Percentiles rank a stretch among this genome's conserved stretches.
Conservation (phyloP, 176 grass and related monocot genomes). For the Echinochloa phyllopogon region DNA sequence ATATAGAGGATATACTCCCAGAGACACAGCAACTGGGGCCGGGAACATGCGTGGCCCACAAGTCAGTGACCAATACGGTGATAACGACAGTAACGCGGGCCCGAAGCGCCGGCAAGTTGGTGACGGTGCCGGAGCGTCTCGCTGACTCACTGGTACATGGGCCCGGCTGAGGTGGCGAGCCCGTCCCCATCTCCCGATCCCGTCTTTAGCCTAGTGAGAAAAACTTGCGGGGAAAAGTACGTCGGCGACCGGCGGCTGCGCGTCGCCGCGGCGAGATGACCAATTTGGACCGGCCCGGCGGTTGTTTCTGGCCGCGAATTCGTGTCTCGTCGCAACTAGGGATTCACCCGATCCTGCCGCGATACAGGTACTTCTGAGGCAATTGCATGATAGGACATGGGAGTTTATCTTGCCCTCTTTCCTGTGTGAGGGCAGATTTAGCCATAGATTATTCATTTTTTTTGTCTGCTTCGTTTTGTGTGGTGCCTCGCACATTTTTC, state of each 20-base stretch:
- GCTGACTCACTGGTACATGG: background rate
- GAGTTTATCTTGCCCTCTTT: background rate
- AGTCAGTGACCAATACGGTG: background rate
- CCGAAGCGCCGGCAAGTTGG: background rate
- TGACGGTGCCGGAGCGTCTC: background rate
- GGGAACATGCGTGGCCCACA: background rate
- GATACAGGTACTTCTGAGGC: conserved; percentile 5
- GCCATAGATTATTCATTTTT: background rate
- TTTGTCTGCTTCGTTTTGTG: background rate
- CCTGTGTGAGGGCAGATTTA: conserved; percentile 9
- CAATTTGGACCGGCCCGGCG: background rate
- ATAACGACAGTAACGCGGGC: background rate
- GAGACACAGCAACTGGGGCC: conserved; percentile 14
- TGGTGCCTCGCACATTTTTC: background rate
- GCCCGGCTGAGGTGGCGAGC: background rate
- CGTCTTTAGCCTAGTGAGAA: background rate
- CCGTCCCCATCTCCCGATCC: background rate
- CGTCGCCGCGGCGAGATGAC: conserved; percentile 7
- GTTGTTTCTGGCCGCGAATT: background rate
- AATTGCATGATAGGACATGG: background rate
- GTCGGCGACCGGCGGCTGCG: background rate
- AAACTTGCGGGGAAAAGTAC: background rate
- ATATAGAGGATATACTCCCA: background rate
- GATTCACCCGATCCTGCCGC: background rate
- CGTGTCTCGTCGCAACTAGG: background rate